Evolutionary conservation across 192 early-diverging fungal species (phyloP).

Genomic region (Hyaloraphidium curvatum): DNA sequence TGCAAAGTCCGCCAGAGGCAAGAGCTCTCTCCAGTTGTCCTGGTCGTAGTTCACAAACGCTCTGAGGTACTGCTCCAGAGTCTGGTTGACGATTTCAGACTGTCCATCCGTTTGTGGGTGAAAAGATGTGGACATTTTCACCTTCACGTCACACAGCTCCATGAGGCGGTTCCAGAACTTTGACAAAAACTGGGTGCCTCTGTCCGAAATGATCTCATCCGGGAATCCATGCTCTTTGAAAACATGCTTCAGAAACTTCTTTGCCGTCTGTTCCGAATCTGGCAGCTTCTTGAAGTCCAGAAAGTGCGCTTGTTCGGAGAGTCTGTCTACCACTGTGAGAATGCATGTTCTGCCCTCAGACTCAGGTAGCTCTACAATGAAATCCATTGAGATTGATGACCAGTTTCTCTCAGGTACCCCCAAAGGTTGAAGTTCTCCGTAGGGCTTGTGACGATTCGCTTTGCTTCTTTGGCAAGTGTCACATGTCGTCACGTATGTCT

Average conservation of each 20-base stretch:
- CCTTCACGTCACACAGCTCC: slow-evolving; percentile 8
- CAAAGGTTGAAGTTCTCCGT: slow-evolving; percentile 14
- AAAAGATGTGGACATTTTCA: slow-evolving; percentile 16
- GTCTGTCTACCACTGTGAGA: slow-evolving; percentile 20
- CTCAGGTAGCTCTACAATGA: slow-evolving; percentile 13
- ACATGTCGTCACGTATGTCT: slow-evolving; percentile 14
- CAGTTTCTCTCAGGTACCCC: slow-evolving; percentile 12
- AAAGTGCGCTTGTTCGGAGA: slow-evolving; percentile 21
- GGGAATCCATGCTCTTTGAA: slow-evolving; percentile 19
- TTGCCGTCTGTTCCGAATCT: slow-evolving; percentile 6
- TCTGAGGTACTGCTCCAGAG: slow-evolving; percentile 16
- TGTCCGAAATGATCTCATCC: slow-evolving; percentile 20
- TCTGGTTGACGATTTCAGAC: slow-evolving; percentile 18
- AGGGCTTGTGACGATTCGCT: slow-evolving; percentile 11
- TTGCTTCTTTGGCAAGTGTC: slow-evolving; percentile 14
- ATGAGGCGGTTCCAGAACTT: slow-evolving; percentile 15
- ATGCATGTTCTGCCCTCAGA: slow-evolving; percentile 13
- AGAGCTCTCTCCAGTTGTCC: slow-evolving; percentile 18
- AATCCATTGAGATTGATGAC: slow-evolving; percentile 23
- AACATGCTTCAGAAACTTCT: slow-evolving; percentile 8
- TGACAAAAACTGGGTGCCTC: slow-evolving; percentile 20
- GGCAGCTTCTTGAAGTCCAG: slow-evolving; percentile 1
- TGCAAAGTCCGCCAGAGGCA: slow-evolving; percentile 21
- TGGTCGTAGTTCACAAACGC: slow-evolving; percentile 15
- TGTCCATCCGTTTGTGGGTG: slow-evolving; percentile 24